Evolutionary conservation across 1,284 basidiomycete species (phyloP).

Genomic region (Cutaneotrichosporon mucoides): DNA sequence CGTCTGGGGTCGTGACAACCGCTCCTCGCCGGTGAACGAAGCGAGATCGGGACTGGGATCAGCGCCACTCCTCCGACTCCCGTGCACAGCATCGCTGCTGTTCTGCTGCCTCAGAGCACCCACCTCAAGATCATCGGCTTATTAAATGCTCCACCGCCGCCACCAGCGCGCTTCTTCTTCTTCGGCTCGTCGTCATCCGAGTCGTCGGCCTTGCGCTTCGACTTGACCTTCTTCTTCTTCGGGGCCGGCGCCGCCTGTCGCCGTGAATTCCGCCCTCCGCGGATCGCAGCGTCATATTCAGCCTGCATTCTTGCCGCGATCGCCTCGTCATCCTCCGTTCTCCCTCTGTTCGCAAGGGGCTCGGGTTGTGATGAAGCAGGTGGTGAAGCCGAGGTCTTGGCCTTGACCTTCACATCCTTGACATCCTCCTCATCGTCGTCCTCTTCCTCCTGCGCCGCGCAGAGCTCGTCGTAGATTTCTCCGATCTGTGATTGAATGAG

Average conservation of each 20-base stretch:
- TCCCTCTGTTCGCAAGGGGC: constrained; percentile 18
- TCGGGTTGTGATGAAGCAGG: constrained; percentile 28
- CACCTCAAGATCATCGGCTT: constrained; percentile 48
- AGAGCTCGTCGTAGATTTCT: constrained; percentile 38
- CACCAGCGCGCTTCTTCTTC: constrained; percentile 25
- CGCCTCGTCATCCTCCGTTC: constrained; percentile 22
- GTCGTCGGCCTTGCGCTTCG: constrained; percentile 24
- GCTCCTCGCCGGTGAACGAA: constrained; percentile 32
- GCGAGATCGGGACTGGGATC: constrained; percentile 36
- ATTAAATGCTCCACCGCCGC: constrained; percentile 46
- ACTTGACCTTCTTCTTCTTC: constrained; percentile 35
- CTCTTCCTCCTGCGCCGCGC: constrained; percentile 1
- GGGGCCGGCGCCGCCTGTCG: constrained; percentile 20
- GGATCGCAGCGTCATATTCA: constrained; percentile 27
- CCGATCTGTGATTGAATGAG: constrained; percentile 29
- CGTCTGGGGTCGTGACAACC: constrained; percentile 51
- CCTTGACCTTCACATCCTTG: not conserved
- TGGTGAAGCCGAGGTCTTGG: not conserved
- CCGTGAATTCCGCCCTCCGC: constrained; percentile 22
- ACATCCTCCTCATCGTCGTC: constrained; percentile 1
- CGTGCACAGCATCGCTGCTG: not conserved
- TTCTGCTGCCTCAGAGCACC: constrained; percentile 1
- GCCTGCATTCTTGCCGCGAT: constrained; percentile 33
- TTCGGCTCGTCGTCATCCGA: constrained; percentile 22
- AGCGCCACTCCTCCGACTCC: not conserved